Evolutionary conservation across 2,329 filamentous ascomycete species (phyloP).

Genomic region (Lasiodiplodia hormozganensis): DNA sequence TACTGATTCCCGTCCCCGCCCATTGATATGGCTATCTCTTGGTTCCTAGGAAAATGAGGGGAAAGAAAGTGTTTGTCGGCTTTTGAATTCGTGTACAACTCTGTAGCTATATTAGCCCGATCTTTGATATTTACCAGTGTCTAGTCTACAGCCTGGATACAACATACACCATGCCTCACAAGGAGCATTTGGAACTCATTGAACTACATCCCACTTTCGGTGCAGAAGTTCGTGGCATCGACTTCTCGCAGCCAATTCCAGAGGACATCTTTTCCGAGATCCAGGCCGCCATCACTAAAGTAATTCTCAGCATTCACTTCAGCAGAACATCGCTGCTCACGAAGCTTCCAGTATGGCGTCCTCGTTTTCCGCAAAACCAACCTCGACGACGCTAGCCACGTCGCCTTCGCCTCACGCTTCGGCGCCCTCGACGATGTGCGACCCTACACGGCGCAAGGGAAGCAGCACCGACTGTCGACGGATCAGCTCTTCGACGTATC

Average conservation of each 20-base stretch:
- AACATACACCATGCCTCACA: conserved; percentile 5
- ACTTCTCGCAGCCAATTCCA: conserved; percentile 43
- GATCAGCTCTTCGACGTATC: conserved; percentile 64
- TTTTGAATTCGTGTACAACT: neutral
- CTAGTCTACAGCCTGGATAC: neutral
- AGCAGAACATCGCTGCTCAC: neutral
- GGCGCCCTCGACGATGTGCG: conserved; percentile 64
- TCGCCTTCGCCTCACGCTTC: conserved; percentile 58
- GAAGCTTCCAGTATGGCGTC: conserved; percentile 56
- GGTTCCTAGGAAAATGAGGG: neutral
- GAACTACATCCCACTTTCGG: conserved; percentile 48
- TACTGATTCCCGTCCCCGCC: neutral
- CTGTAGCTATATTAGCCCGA: neutral
- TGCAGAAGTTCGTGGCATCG: conserved; percentile 47
- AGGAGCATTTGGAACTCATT: conserved; percentile 39
- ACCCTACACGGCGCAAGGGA: conserved; percentile 56
- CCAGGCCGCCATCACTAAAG: conserved; percentile 44
- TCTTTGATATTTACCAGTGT: no score
- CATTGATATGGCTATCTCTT: neutral
- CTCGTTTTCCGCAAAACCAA: conserved; percentile 59
- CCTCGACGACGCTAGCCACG: conserved; percentile 59
- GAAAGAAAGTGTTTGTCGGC: neutral
- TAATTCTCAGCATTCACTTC: conserved; percentile 30
- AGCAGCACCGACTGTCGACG: conserved; percentile 56
- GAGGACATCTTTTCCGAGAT: conserved; percentile 47